These are phyloP conservation scores for Strobilomyces confusus DNA, from an alignment of 768 basidiomycete genomes.

Conservation along the genomic window DNA sequence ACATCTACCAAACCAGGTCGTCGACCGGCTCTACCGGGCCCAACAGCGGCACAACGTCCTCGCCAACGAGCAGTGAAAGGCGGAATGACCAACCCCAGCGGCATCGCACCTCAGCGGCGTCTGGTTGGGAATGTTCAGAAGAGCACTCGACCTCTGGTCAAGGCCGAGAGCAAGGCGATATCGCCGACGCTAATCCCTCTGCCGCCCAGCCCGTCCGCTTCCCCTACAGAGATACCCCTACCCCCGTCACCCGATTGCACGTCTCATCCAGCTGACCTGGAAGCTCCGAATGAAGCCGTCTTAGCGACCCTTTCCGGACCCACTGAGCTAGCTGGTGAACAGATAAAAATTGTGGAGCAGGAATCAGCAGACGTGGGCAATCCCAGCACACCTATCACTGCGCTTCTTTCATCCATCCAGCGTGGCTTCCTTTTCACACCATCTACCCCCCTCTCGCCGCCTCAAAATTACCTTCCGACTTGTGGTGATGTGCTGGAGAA, in stretches of 20 bases:
- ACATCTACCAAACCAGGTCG: conserved; percentile 10
- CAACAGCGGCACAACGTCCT: conserved; percentile 3
- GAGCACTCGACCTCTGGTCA: conserved; percentile 10
- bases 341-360: background rate
- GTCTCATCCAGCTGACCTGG: background rate
- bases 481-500: conserved; percentile 2
- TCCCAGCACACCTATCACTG: conserved; percentile 62
- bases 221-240: conserved; percentile 19
- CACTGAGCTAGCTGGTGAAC: background rate
- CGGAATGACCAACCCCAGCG: conserved; percentile 4
- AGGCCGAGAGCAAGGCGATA: conserved; percentile 11
- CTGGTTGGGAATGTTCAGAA: conserved; percentile 5
- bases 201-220: conserved; percentile 20
- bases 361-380: background rate
- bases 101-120: conserved; percentile 7
- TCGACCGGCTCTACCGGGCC: background rate
- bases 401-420: conserved; percentile 57
- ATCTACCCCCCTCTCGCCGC: conserved; percentile 57
- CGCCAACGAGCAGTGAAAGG: conserved; percentile 10
- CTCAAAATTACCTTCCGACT: conserved; percentile 38
- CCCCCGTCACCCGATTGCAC: conserved; percentile 17
- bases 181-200: conserved; percentile 17
- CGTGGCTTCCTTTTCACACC: conserved; percentile 67
- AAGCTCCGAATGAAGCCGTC: conserved; percentile 4
- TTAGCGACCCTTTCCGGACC: background rate